phyloP scores from a whole-genome alignment of 257 asterid genomes.

The Solanum ahanhuiri region DNA sequence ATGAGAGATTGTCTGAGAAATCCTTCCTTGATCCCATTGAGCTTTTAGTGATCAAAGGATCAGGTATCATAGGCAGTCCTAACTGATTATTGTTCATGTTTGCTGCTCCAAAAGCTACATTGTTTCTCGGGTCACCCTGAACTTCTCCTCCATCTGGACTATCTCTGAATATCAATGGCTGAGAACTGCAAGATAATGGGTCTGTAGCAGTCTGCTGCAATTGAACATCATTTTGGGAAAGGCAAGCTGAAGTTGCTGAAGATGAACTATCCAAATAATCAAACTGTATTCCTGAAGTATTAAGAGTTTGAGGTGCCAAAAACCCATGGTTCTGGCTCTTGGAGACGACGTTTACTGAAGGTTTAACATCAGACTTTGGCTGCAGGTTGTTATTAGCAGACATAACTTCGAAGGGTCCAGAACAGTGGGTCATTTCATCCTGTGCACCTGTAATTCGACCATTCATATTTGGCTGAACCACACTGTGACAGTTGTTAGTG shows the following conservation, averaged over 20 bases:
- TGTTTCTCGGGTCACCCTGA: conserved; percentile 53
- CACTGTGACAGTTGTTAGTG: conserved; percentile 58
- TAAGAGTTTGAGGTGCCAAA: conserved; percentile 26
- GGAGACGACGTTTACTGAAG: conserved; percentile 37
- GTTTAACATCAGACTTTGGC: conserved; percentile 37
- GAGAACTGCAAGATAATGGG: conserved; percentile 69
- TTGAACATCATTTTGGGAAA: conserved; percentile 67
- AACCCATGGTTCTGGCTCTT: conserved; percentile 58
- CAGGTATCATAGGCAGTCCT: conserved; percentile 59
- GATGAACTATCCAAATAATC: conserved; percentile 89
- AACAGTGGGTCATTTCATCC: conserved; percentile 48
- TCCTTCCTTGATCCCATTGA: conserved; percentile 54
- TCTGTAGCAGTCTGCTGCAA: conserved; percentile 42
- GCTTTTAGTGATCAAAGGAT: conserved; percentile 41
- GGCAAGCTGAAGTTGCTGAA: conserved; percentile 76
- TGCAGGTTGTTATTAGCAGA: conserved; percentile 39
- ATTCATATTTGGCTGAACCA: conserved; percentile 37
- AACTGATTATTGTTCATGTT: conserved; percentile 47
- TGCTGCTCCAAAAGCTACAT: conserved; percentile 38
- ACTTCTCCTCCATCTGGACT: conserved; percentile 55
- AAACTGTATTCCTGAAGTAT: conserved; percentile 42
- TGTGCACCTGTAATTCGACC: conserved; percentile 24
- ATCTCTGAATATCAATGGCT: conserved; percentile 56
- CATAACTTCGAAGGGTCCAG: conserved; percentile 38
- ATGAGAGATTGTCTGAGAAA: conserved; percentile 34